Evolutionary conservation across 1,284 basidiomycete species (phyloP).

Genomic region (Leccinum pachyderme): DNA sequence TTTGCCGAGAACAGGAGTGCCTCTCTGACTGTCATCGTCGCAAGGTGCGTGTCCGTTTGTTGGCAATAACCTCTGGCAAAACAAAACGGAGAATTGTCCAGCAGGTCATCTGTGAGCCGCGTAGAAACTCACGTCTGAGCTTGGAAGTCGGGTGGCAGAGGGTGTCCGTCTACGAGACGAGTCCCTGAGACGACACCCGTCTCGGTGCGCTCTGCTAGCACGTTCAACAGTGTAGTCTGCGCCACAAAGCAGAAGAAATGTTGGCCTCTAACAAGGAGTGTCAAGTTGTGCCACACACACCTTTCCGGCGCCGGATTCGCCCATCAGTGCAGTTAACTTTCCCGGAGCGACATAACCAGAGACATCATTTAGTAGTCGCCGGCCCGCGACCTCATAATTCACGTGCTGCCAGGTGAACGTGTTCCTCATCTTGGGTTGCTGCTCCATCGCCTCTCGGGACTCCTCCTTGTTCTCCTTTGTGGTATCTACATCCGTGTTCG

Average conservation of each 20-base stretch:
- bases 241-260: constrained; percentile 22
- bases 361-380: constrained; percentile 73
- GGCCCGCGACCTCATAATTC: constrained; percentile 57
- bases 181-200: constrained; percentile 81
- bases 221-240: constrained; percentile 80
- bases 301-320: constrained; percentile 80
- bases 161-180: constrained; percentile 74
- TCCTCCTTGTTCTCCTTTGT: constrained; percentile 11
- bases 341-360: constrained; percentile 84
- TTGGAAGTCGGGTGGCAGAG: constrained; percentile 73
- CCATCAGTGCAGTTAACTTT: constrained; percentile 76
- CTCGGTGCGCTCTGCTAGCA: constrained; percentile 77
- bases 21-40: constrained; percentile 77
- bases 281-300: constrained; percentile 35
- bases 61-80: constrained; percentile 67
- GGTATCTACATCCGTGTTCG: constrained; percentile 32
- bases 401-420: constrained; percentile 67
- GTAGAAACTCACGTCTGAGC: constrained; percentile 50
- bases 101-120: not conserved
- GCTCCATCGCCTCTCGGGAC: constrained; percentile 7
- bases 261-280: constrained; percentile 8
- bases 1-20: constrained; percentile 81
- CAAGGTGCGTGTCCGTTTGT: constrained; percentile 79
- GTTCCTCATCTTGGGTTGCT: constrained; percentile 23
- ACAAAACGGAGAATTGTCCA: not conserved